Conservation (phyloP, 352 stramenopile species). For the Globisporangium ultimum region DNA sequence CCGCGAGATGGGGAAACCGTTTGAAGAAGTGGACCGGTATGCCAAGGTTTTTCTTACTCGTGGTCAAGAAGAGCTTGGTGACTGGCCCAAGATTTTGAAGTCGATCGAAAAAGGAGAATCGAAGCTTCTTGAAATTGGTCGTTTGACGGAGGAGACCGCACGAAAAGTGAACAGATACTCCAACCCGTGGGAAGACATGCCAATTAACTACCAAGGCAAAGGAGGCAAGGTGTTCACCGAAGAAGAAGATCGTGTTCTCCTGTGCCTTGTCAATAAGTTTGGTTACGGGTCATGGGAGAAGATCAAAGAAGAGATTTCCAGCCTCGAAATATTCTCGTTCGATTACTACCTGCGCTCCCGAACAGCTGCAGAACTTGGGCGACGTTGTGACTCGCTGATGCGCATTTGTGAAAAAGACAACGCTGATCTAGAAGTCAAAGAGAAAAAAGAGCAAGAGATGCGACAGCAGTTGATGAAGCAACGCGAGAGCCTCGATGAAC, state of each 20-base stretch:
- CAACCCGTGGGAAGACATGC: slow-evolving; percentile 85
- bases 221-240: slow-evolving; percentile 93
- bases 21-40: slow-evolving; percentile 75
- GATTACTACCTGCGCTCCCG: slow-evolving; percentile 99
- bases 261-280: slow-evolving; percentile 97
- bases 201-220: slow-evolving; percentile 89
- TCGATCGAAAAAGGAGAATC: slow-evolving; percentile 88
- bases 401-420: slow-evolving; percentile 94
- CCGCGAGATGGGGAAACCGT: slow-evolving; percentile 78
- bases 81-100: slow-evolving; percentile 85
- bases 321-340: slow-evolving; percentile 93
- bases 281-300: slow-evolving; percentile 96
- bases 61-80: slow-evolving; percentile 65
- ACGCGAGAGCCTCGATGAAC: slow-evolving; percentile 63
- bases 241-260: slow-evolving; percentile 97
- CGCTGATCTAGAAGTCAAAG: slow-evolving; percentile 70
- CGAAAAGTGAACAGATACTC: slow-evolving; percentile 75
- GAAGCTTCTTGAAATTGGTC: slow-evolving; percentile 84
- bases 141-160: slow-evolving; percentile 70
- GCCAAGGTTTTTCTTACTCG: slow-evolving; percentile 62
- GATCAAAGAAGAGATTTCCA: slow-evolving; percentile 96
- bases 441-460: slow-evolving; percentile 74
- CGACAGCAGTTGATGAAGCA: slow-evolving; percentile 58
- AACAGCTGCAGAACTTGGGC: slow-evolving; percentile 93
- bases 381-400: slow-evolving; percentile 94